Percentiles rank a stretch among this genome's conserved stretches.
phyloP scores from a whole-genome alignment of 805 yeast genomes.

The Spathaspora sp. region DNA sequence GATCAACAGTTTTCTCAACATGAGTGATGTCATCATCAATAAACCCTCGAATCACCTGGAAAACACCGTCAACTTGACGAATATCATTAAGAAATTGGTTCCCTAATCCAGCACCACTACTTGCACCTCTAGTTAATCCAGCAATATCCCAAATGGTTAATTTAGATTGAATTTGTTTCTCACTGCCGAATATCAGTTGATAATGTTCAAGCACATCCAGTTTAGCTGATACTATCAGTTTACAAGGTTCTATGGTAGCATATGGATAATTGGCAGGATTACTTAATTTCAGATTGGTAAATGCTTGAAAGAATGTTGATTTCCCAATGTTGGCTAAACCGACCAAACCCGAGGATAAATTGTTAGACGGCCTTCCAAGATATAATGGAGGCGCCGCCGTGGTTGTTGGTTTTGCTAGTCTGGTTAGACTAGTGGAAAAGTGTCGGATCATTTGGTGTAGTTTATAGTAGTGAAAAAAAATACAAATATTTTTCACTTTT shows the following conservation, averaged over 20 bases:
- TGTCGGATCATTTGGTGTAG: neutral
- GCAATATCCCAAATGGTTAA: constrained; percentile 66
- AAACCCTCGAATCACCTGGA: constrained; percentile 66
- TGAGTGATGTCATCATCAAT: constrained; percentile 64
- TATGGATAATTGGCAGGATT: constrained; percentile 61
- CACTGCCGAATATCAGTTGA: constrained; percentile 45
- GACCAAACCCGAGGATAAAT: constrained; percentile 40
- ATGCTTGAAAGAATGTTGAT: constrained; percentile 46
- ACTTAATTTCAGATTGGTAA: constrained; percentile 56
- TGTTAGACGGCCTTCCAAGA: constrained; percentile 34
- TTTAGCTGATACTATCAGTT: constrained; percentile 54
- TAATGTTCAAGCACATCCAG: constrained; percentile 48
- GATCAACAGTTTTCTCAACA: constrained; percentile 56
- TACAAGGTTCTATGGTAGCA: constrained; percentile 75
- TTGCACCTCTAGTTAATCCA: constrained; percentile 62
- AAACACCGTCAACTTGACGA: constrained; percentile 67
- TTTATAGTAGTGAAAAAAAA: neutral
- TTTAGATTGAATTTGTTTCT: constrained; percentile 49
- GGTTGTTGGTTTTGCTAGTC: neutral
- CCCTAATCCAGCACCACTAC: constrained; percentile 69
- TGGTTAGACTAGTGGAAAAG: neutral
- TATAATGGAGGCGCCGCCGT: neutral
- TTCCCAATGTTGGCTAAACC: constrained; percentile 65
- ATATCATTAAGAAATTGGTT: constrained; percentile 68
- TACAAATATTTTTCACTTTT: no score